phyloP scores from a whole-genome alignment of 495 filamentous ascomycete genomes.

The Schizothecium vesticola region DNA sequence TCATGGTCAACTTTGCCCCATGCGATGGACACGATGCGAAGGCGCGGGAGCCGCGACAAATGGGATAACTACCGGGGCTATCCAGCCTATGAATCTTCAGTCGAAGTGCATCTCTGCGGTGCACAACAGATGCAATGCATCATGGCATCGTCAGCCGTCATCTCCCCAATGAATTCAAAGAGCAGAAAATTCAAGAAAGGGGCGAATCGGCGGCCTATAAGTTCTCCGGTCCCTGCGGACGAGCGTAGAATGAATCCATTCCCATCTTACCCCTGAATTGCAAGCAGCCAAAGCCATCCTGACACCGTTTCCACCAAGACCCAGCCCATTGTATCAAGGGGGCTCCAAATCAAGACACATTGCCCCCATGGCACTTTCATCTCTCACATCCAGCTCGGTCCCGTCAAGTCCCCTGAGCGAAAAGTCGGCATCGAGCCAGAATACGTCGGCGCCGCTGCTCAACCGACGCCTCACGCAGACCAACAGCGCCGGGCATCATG shows the following conservation, averaged over 20 bases:
- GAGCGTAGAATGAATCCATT: background rate
- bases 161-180: no score
- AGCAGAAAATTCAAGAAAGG: background rate
- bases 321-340: no score
- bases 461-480: slow-evolving; percentile 1
- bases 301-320: background rate
- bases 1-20: background rate
- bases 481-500: background rate
- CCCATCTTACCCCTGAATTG: background rate
- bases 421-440: background rate
- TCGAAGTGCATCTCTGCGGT: background rate
- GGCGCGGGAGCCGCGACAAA: slow-evolving; percentile 1
- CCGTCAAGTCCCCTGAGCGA: slow-evolving; percentile 2
- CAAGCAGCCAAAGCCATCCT: background rate
- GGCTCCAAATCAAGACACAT: no score
- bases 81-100: background rate
- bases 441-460: background rate
- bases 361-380: background rate
- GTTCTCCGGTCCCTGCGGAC: background rate
- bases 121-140: slow-evolving; percentile 4
- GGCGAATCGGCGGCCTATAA: background rate
- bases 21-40: background rate
- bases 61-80: background rate
- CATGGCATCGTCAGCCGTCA: background rate
- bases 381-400: slow-evolving; percentile 1